These are phyloP conservation scores for Neoascochyta sp. DNA, from an alignment of 2,329 filamentous ascomycete species.

Conservation along the genomic window DNA sequence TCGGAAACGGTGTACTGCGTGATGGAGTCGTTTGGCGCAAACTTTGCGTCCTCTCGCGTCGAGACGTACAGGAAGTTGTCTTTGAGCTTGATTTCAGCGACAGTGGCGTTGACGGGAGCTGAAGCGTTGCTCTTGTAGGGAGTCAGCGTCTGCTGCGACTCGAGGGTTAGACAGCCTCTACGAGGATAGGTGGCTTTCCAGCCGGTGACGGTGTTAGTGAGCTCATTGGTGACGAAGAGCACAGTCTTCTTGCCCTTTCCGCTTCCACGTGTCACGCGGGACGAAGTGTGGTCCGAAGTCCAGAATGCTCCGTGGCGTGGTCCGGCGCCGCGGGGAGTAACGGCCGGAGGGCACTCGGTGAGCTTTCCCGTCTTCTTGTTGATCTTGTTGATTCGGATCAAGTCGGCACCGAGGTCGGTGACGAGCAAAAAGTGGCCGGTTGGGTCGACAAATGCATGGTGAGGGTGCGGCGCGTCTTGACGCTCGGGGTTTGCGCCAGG, in stretches of 20 bases:
- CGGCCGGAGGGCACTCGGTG: constrained; percentile 45
- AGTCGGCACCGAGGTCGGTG: constrained; percentile 54
- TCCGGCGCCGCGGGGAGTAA: constrained; percentile 47
- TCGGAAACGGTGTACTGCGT: constrained; percentile 34
- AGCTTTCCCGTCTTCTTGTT: constrained; percentile 46
- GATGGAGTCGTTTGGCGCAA: constrained; percentile 34
- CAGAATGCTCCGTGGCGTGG: constrained; percentile 55
- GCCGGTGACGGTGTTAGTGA: constrained; percentile 30
- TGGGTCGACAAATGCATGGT: constrained; percentile 51
- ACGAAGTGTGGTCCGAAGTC: constrained; percentile 26
- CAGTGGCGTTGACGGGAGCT: constrained; percentile 26
- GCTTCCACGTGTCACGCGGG: constrained; percentile 17
- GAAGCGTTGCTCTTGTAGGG: constrained; percentile 31
- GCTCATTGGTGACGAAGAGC: constrained; percentile 36
- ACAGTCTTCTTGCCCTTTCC: constrained; percentile 14
- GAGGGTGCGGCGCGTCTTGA: constrained; percentile 55
- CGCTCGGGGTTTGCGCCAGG: constrained; percentile 47
- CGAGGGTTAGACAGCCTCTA: constrained; percentile 31
- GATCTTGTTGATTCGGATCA: constrained; percentile 54
- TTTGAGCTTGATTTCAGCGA: constrained; percentile 32
- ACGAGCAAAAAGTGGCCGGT: constrained; percentile 51
- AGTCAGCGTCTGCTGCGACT: constrained; percentile 31
- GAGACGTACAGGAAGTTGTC: constrained; percentile 35
- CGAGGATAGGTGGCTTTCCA: constrained; percentile 32
- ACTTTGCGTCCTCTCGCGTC: constrained; percentile 38